Evolutionary conservation across 805 yeast genomes (phyloP).

Genomic region (Diddensiella santjacobensis): DNA sequence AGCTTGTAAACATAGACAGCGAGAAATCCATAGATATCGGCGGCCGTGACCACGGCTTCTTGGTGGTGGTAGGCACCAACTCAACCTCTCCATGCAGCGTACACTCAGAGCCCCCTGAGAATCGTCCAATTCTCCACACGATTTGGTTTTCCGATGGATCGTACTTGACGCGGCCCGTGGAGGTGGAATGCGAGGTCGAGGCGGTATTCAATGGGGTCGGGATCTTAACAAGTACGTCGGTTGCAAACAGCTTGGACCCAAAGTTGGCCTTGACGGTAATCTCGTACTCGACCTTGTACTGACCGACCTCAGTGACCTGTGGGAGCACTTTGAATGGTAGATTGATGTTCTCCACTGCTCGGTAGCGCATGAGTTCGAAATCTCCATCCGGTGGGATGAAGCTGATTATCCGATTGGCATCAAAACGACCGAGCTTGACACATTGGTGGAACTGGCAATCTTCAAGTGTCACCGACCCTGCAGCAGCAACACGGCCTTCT

Average conservation of each 20-base stretch:
- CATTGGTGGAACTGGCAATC: slow-evolving; percentile 87
- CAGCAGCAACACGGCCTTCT: slow-evolving; percentile 36
- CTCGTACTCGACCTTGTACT: slow-evolving; percentile 48
- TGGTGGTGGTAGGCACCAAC: slow-evolving; percentile 29
- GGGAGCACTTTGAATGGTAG: slow-evolving; percentile 71
- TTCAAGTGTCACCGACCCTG: slow-evolving; percentile 54
- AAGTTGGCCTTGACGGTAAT: slow-evolving; percentile 61
- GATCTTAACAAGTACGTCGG: slow-evolving; percentile 57
- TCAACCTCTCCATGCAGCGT: slow-evolving; percentile 55
- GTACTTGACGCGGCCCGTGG: slow-evolving; percentile 66
- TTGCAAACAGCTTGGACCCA: slow-evolving; percentile 51
- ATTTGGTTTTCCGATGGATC: slow-evolving; percentile 61
- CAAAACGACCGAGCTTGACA: slow-evolving; percentile 68
- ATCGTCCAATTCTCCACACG: slow-evolving; percentile 66
- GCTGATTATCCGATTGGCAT: slow-evolving; percentile 56
- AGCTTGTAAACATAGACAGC: slow-evolving; percentile 68
- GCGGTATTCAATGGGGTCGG: slow-evolving; percentile 67
- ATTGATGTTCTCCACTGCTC: slow-evolving; percentile 53
- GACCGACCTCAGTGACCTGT: slow-evolving; percentile 44
- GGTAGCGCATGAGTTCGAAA: slow-evolving; percentile 76
- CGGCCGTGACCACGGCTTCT: slow-evolving; percentile 59
- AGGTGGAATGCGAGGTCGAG: slow-evolving; percentile 39
- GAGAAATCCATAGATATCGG: slow-evolving; percentile 69
- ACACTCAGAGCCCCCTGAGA: slow-evolving; percentile 63
- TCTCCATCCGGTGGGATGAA: slow-evolving; percentile 88